Evolutionary conservation across 1,139 yeast genomes (phyloP), one percentile per base, ranked within the genome.

Genomic region (Kazachstania sp.): DNA sequence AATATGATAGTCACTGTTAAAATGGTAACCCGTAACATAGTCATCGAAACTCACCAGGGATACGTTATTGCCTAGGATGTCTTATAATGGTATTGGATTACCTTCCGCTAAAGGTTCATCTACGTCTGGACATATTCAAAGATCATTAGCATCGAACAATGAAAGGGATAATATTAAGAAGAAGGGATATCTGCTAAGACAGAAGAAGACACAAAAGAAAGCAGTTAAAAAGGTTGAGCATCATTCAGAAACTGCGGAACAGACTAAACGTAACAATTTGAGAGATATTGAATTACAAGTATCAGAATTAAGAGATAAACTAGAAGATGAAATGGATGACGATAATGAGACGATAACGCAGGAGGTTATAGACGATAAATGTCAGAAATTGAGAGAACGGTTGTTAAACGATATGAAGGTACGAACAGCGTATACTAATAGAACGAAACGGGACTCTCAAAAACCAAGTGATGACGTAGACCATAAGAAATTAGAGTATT

Each of bases 51-150:
- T n/a, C n/a, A n/a, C n/a, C n/a, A n/a, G n/a, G n/a, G n/a, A n/a
- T n/a, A n/a, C n/a, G n/a, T n/a, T n/a, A n/a, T n/a, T n/a, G n/a
- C n/a, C n/a, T n/a, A n/a, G n/a, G n/a, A 49, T 51, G 64, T 57
- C 61, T 18, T 58, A 56, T 31, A 54, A 55, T 38, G 61, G 63
- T 18, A 51, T 62, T n/a, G 66, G 66, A 2, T 44, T 62, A 16
- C 50, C 54, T 28, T 54, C 58, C 41, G 65, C 66, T 3, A 62
- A 62, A 45, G 66, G 66, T 3, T 58, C 64, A 4, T 48, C 60
- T n/a, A 62, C 66, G 1, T 61, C 65, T 0, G 66, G 66, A 5
- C 60, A 58, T 42, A 49, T 62, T 4, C 63, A 61, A 47, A 49
- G 50, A 38, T 59, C 64, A 5, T 44, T 57, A 31, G 63, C 57